Conservation (phyloP, 331 rosid species). For the Pyrus hybrid region DNA sequence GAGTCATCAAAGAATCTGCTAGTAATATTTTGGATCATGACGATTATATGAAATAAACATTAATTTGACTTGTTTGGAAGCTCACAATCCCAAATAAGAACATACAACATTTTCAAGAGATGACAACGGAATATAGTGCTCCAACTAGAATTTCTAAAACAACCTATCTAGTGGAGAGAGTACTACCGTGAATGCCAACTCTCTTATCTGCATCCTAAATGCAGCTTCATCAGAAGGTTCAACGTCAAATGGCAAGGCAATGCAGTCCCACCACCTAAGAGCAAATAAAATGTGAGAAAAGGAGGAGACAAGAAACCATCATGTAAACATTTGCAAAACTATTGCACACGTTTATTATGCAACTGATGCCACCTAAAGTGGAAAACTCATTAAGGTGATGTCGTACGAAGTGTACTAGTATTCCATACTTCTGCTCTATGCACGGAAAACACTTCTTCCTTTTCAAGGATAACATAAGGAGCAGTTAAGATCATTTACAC, state of each 20-base stretch:
- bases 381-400: background rate
- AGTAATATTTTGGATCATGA: background rate
- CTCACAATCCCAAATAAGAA: background rate
- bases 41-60: background rate
- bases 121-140: background rate
- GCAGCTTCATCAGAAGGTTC: slow-evolving; percentile 63
- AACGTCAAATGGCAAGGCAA: slow-evolving; percentile 82
- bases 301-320: background rate
- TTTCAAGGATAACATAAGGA: background rate
- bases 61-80: background rate
- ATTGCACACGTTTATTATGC: background rate
- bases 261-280: slow-evolving; percentile 97
- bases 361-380: background rate
- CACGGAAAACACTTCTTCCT: background rate
- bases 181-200: slow-evolving; percentile 67
- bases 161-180: slow-evolving; percentile 18
- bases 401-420: background rate
- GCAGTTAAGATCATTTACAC: background rate
- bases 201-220: slow-evolving; percentile 77
- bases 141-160: background rate
- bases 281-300: background rate
- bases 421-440: background rate
- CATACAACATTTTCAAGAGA: background rate
- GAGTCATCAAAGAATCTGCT: background rate
- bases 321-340: background rate